These are phyloP conservation scores for Yarrowia osloensis DNA, from an alignment of 805 yeast genomes.

Conservation along the genomic window DNA sequence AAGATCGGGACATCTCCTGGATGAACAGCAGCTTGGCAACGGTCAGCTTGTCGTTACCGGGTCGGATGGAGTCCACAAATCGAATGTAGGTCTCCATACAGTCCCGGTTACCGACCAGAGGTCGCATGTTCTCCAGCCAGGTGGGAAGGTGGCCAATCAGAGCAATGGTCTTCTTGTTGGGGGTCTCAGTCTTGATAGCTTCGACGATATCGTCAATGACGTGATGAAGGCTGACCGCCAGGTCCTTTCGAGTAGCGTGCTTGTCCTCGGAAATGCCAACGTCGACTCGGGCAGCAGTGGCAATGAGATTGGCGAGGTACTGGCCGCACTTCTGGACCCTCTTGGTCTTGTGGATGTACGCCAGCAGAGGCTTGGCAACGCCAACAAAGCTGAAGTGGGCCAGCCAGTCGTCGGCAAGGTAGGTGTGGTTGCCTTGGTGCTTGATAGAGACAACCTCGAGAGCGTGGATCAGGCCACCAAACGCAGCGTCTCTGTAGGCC, in stretches of 20 bases:
- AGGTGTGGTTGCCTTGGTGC: conserved; percentile 17
- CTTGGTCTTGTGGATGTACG: conserved; percentile 15
- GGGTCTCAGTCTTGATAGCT: conserved; percentile 8
- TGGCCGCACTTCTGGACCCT: conserved; percentile 19
- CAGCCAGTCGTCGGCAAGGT: conserved; percentile 29
- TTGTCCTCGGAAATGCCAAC: conserved; percentile 13
- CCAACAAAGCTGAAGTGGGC: conserved; percentile 17
- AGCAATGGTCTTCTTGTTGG: conserved; percentile 15
- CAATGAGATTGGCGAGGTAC: conserved; percentile 20
- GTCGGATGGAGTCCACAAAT: conserved; percentile 54
- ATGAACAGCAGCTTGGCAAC: conserved; percentile 62
- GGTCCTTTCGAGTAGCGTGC: conserved; percentile 21
- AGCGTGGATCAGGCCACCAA: conserved; percentile 16
- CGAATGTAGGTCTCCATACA: conserved; percentile 27
- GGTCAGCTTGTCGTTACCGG: conserved; percentile 58
- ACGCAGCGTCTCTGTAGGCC: conserved; percentile 17
- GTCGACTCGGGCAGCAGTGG: conserved; percentile 25
- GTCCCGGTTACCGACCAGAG: conserved; percentile 18
- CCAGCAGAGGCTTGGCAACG: background rate
- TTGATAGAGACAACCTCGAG: conserved; percentile 16
- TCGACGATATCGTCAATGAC: conserved; percentile 17
- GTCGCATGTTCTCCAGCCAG: conserved; percentile 30
- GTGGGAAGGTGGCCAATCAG: conserved; percentile 11
- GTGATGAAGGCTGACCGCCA: conserved; percentile 14
- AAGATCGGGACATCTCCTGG: conserved; percentile 44